Base-by-base conservation (phyloP, 306 rosid genomes). In the Trifolium subterraneum region DNA sequence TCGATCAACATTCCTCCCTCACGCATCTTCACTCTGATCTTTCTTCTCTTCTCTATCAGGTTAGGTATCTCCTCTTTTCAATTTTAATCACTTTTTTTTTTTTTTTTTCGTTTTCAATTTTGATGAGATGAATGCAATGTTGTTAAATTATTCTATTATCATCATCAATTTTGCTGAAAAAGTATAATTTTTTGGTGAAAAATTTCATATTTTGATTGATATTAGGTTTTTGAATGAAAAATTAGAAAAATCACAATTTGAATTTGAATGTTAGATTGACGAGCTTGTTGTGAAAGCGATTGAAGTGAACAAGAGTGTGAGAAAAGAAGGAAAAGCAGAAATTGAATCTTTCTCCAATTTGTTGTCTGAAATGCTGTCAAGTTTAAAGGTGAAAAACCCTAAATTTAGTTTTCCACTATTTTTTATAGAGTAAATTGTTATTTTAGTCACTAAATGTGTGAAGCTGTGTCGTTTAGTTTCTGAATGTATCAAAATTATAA, bases 231-330 rank as follows among this genome's bases (percentile, higher is more conserved):
- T 68, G 23, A 8, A 15, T 70, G 20, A 19, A 11, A n/a, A 33
- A 70, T 33, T 8, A 13, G 19, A 66, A 64, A 65, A 68, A 44
- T 70, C 20, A 50, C 9, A 13, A 41, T 9, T 74, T 22, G 66
- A 8, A 75, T 69, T 62, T 70, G 44, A 31, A 64, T 85, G 75
- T 52, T 85, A 95, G 99, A 72, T 92, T 78, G 98, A 95, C 70
- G 93, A 88, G 72, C 88, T 95, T 52, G 97, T 90, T 35, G 93
- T 55, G 75, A 79, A 84, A 85, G 90, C 92, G 47, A 81, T 87
- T 74, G 72, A 78, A 65, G 56, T 84, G 74, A 84, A 82, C 82
- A 82, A 81, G 76, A 77, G 76, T 16, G 44, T 76, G 1, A 61
- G 79, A 78, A 72, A 67, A 66, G 80, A 84, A 10, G 93, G 89